A percentile compares a stretch with the other conserved stretches of the same genome.
phyloP scores from a whole-genome alignment of 2,329 filamentous ascomycete species.

The Exophiala lecanii-corni region DNA sequence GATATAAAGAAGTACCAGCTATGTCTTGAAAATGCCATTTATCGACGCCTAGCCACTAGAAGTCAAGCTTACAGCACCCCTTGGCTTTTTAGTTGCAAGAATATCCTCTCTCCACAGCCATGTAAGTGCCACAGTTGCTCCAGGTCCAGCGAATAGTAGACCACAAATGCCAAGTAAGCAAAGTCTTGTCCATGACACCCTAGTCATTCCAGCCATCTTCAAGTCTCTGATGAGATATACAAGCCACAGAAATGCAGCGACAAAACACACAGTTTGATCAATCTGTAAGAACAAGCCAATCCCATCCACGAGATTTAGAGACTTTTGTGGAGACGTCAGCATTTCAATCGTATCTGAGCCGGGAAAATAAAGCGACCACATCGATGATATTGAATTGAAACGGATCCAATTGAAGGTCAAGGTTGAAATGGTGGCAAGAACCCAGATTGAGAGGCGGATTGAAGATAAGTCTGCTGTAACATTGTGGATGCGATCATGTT shows the following conservation, averaged over 20 bases:
- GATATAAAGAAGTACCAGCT: too few species aligned
- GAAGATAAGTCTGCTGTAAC: slow-evolving; percentile 7
- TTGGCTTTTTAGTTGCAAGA: slow-evolving; percentile 28
- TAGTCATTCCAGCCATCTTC: slow-evolving; percentile 30
- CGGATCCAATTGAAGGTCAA: slow-evolving; percentile 4
- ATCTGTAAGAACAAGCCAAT: slow-evolving; percentile 8
- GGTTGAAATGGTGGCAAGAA: slow-evolving; percentile 2
- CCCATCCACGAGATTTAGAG: slow-evolving; percentile 20
- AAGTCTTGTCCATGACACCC: slow-evolving; percentile 26
- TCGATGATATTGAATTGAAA: neutral
- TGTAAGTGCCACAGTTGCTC: slow-evolving; percentile 28
- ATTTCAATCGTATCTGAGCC: slow-evolving; percentile 1
- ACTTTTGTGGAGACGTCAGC: slow-evolving; percentile 25
- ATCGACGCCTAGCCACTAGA: too few species aligned
- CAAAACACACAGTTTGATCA: slow-evolving; percentile 6
- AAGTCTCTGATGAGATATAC: slow-evolving; percentile 32
- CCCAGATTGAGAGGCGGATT: neutral
- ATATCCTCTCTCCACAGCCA: slow-evolving; percentile 36
- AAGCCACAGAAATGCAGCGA: slow-evolving; percentile 30
- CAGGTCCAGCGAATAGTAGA: slow-evolving; percentile 29
- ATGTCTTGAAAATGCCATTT: too few species aligned
- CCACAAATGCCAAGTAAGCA: slow-evolving; percentile 17
- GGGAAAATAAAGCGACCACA: neutral
- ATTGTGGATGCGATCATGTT: slow-evolving; percentile 9
- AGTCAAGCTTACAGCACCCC: neutral